Base-by-base conservation (phyloP, 164 flowering plant genomes). In the Piper betle region DNA sequence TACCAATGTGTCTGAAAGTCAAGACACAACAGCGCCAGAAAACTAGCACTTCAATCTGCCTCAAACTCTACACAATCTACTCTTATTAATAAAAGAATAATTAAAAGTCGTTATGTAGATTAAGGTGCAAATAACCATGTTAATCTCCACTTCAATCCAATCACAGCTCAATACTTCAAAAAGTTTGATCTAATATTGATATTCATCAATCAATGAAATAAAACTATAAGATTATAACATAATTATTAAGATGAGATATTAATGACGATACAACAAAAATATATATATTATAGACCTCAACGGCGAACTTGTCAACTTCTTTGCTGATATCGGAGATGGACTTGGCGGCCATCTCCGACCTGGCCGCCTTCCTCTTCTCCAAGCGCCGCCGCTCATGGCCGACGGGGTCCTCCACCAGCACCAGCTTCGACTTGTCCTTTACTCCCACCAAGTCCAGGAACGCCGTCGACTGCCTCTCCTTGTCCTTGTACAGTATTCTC, bases 301-400 rank as follows among this genome's bases (percentile, higher is more conserved):
- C 79, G 2, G 86, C 96, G 17, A 91, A 86, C 68, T 74, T 81
- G 66, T 91, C 97, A 8, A 91, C 88, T 71, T 91, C 92, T 37
- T 79, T 68, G 66, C 86, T 83, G 72, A 91, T 84, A 38, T 82
- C 84, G 0, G 94, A 82, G 20, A 91, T 73, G 5, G 86, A 78
- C 50, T 86, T 86, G 0, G 89, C 71, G 38, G 92, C 91, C 67
- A 76, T 83, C 75, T 91, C 94, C 84, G 82, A 73, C 65, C 76
- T 82, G 0, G 94, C 90, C 58, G 66, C 84, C 68, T 63, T 79
- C n/a, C 84, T 73, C 88, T 82, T 83, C 76, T 91, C 94, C 15
- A 91, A 68, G 16, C 53, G 77, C 60, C 97, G 64, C 57, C 75
- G 83, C 69, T 91, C 97, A 65, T 83, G 82, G 63, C 94, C 80